Conservation (phyloP, 331 rosid genomes). For the Telfairia occidentalis region DNA sequence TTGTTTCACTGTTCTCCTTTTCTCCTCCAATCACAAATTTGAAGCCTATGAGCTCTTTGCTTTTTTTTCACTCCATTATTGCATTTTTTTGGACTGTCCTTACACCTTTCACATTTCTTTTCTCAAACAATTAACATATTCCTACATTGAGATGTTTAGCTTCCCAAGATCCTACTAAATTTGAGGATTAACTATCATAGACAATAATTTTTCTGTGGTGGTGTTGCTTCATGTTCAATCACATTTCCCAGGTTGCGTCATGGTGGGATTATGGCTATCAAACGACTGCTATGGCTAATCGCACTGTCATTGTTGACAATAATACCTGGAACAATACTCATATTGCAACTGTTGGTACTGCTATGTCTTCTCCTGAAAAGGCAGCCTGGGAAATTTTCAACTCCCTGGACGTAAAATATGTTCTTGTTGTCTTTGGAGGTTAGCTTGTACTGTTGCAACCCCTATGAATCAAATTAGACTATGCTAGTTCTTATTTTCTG, state of each 20-base stretch:
- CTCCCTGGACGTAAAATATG: conserved; percentile 96
- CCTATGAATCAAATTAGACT: not conserved
- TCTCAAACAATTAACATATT: not conserved
- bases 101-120: not conserved
- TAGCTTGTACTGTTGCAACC: conserved; percentile 8
- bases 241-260: conserved; percentile 75
- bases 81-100: not conserved
- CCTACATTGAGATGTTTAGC: not conserved
- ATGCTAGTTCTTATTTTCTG: not conserved
- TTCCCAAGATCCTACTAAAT: not conserved
- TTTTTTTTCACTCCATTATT: not conserved
- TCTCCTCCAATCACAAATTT: not conserved
- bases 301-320: conserved; percentile 97
- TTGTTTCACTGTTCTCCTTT: not conserved
- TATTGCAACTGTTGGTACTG: conserved; percentile 99
- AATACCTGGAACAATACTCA: conserved; percentile 99
- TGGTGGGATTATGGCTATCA: conserved; percentile 99
- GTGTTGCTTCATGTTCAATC: conserved; percentile 11
- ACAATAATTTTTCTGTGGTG: not conserved
- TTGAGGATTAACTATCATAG: not conserved
- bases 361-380: conserved; percentile 99
- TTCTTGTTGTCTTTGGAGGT: conserved; percentile 99
- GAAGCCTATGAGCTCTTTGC: not conserved
- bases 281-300: conserved; percentile 99
- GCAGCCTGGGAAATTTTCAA: conserved; percentile 98